Conservation (phyloP, 108 stramenopile species). For the Cylindrotheca fusiformis region DNA sequence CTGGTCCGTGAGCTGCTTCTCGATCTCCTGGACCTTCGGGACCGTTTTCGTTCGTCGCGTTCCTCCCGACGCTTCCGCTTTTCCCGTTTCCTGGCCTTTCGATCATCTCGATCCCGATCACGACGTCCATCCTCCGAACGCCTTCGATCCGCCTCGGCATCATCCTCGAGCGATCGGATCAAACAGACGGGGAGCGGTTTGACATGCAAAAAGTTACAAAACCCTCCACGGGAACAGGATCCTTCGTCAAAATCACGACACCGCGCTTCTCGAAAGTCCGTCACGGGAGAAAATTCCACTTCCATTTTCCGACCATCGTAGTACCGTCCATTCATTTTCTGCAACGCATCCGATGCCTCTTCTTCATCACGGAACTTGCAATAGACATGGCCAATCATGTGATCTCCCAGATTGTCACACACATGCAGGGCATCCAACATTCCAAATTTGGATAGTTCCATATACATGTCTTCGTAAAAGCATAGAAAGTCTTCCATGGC, state of each 20-base stretch:
- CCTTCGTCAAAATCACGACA: slow-evolving; percentile 93
- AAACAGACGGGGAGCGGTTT: slow-evolving; percentile 76
- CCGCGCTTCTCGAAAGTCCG: slow-evolving; percentile 94
- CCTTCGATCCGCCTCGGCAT: slow-evolving; percentile 58
- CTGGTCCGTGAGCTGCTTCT: slow-evolving; percentile 7
- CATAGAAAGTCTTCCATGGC: slow-evolving; percentile 83
- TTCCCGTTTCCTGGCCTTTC: slow-evolving; percentile 9
- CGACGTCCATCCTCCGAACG: slow-evolving; percentile 22
- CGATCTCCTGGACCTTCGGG: slow-evolving; percentile 9
- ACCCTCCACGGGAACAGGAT: slow-evolving; percentile 83
- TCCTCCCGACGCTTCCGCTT: slow-evolving; percentile 6
- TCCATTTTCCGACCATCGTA: slow-evolving; percentile 90
- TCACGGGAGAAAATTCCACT: slow-evolving; percentile 94
- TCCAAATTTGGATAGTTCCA: slow-evolving; percentile 94
- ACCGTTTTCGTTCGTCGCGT: slow-evolving; percentile 8
- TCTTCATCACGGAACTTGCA: slow-evolving; percentile 95
- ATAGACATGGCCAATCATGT: slow-evolving; percentile 96
- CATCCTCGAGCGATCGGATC: slow-evolving; percentile 73
- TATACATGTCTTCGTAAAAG: slow-evolving; percentile 75
- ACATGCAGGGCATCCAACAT: slow-evolving; percentile 92
- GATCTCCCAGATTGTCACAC: slow-evolving; percentile 98
- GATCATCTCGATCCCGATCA: slow-evolving; percentile 25
- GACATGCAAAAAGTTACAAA: slow-evolving; percentile 99
- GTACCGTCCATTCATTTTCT: slow-evolving; percentile 88
- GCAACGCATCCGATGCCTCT: slow-evolving; percentile 89